A percentile compares a stretch with the other conserved stretches of the same genome.
These are phyloP conservation scores for Talaromyces ruber DNA, from an alignment of 495 filamentous ascomycete genomes.

Conservation along the genomic window DNA sequence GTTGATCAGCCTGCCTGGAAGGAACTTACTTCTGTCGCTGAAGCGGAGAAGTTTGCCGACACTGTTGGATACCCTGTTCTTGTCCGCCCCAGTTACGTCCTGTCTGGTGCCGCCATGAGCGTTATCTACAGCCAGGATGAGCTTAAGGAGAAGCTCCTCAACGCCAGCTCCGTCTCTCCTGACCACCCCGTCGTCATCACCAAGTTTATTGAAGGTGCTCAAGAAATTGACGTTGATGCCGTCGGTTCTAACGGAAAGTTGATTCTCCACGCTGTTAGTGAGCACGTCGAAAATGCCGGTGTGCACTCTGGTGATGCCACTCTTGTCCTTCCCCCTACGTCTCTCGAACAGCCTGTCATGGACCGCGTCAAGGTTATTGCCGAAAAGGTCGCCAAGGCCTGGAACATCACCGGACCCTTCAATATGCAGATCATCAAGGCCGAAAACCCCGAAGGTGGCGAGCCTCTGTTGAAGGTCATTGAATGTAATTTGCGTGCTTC, in stretches of 20 bases:
- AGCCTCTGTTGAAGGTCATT: constrained; percentile 83
- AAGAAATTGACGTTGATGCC: constrained; percentile 97
- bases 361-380: constrained; percentile 88
- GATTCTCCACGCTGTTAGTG: constrained; percentile 86
- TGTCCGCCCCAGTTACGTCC: constrained; percentile 89
- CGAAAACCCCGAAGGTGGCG: constrained; percentile 50
- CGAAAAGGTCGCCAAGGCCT: constrained; percentile 90
- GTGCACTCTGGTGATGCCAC: constrained; percentile 96
- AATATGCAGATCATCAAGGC: constrained; percentile 99
- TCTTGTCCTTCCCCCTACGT: constrained; percentile 77
- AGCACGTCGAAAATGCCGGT: constrained; percentile 93
- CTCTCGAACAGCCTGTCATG: constrained; percentile 66
- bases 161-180: constrained; percentile 83
- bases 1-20: constrained; percentile 98
- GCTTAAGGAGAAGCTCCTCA: constrained; percentile 78
- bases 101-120: constrained; percentile 96
- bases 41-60: constrained; percentile 77
- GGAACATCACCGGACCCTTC: constrained; percentile 95
- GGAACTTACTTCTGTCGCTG: constrained; percentile 82
- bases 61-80: constrained; percentile 86
- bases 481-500: constrained; percentile 98
- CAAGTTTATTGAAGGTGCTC: constrained; percentile 94
- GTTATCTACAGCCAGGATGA: constrained; percentile 86
- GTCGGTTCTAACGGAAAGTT: constrained; percentile 82
- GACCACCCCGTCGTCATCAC: constrained; percentile 98